Conservation (phyloP, 2,329 filamentous ascomycete genomes). For the Neospermospora avenae region DNA sequence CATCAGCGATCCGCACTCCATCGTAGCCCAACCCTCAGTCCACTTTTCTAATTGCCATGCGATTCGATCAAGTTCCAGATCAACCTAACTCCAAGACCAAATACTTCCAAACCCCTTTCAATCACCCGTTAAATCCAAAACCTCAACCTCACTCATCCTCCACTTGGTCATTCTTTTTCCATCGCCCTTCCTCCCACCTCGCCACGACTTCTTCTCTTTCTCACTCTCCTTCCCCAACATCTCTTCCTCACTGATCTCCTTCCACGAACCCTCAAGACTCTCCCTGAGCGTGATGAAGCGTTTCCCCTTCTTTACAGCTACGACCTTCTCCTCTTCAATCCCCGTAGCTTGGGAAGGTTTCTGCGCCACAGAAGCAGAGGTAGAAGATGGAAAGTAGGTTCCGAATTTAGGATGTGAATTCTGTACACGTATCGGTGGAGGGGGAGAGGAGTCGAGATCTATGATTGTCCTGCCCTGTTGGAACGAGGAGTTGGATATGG, state of each 20-base stretch:
- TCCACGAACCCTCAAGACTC: slow-evolving; percentile 37
- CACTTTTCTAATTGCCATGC: too few relatives aligned
- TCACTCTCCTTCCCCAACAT: background rate
- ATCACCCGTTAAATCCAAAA: slow-evolving; percentile 26
- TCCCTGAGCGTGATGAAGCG: slow-evolving; percentile 34
- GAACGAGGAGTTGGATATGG: background rate
- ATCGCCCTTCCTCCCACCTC: background rate
- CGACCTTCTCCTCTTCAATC: background rate
- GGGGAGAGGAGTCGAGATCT: background rate
- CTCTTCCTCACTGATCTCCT: slow-evolving; percentile 27
- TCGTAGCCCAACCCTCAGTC: too few relatives aligned
- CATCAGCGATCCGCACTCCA: too few relatives aligned
- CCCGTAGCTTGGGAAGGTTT: background rate
- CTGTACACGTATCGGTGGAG: background rate
- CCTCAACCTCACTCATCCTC: slow-evolving; percentile 28
- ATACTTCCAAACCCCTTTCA: background rate
- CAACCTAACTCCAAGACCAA: background rate
- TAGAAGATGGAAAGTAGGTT: background rate
- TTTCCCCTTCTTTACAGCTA: slow-evolving; percentile 16
- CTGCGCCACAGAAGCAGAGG: background rate
- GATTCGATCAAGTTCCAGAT: background rate
- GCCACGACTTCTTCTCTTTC: background rate
- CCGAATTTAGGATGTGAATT: background rate
- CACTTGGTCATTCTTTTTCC: slow-evolving; percentile 7
- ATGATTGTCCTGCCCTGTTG: background rate